Conservation (phyloP, 2,329 filamentous ascomycete genomes). For the Ceratocystis cubensis region DNA sequence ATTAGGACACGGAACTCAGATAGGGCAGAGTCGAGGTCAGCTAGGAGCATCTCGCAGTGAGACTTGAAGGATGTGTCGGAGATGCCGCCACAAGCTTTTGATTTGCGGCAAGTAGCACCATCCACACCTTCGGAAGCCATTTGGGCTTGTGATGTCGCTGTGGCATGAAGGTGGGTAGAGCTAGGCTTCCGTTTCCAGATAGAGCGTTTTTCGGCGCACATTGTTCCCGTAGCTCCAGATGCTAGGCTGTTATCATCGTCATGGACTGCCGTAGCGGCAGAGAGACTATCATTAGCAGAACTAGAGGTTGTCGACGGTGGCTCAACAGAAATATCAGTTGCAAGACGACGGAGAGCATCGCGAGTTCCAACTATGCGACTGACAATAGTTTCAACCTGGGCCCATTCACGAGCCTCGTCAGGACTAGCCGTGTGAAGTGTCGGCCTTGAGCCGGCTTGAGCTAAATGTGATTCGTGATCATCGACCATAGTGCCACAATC, state of each 20-base stretch:
- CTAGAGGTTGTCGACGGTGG: conserved; percentile 32
- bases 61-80: conserved; percentile 60
- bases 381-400: conserved; percentile 70
- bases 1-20: conserved; percentile 69
- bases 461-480: conserved; percentile 19
- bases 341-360: conserved; percentile 75
- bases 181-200: conserved; percentile 92
- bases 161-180: conserved; percentile 30
- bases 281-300: conserved; percentile 23
- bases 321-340: conserved; percentile 67
- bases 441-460: neutral
- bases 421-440: conserved; percentile 26
- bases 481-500: conserved; percentile 22
- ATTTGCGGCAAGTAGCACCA: conserved; percentile 28
- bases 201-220: conserved; percentile 33
- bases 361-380: conserved; percentile 76
- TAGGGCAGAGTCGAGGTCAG: conserved; percentile 73
- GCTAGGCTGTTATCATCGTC: conserved; percentile 31
- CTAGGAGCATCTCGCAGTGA: conserved; percentile 69
- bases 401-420: conserved; percentile 72
- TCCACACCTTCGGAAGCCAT: conserved; percentile 25
- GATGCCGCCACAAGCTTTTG: conserved; percentile 30
- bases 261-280: conserved; percentile 32
- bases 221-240: conserved; percentile 4
- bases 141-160: conserved; percentile 30